Conservation (phyloP, 2,329 filamentous ascomycete species). For the Sarocladiaceae sp. region DNA sequence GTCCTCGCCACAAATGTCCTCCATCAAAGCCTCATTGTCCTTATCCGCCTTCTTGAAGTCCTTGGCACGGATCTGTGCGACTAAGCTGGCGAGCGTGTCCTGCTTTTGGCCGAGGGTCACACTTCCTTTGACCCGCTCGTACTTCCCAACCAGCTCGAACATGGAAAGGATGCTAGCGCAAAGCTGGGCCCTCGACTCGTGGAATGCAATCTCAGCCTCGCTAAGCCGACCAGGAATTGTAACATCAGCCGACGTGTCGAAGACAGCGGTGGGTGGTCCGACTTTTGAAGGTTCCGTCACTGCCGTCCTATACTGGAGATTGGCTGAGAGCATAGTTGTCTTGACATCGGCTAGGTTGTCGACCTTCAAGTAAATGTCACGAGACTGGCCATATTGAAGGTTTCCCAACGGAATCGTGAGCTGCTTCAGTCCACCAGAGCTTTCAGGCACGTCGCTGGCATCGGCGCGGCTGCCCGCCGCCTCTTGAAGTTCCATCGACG, state of each 20-base stretch:
- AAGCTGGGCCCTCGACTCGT: slow-evolving; percentile 42
- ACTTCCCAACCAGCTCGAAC: slow-evolving; percentile 29
- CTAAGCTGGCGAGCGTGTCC: slow-evolving; percentile 23
- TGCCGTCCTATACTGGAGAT: slow-evolving; percentile 24
- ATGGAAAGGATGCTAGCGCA: slow-evolving; percentile 43
- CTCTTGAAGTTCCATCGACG: slow-evolving; percentile 29
- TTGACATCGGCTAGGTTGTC: slow-evolving; percentile 16
- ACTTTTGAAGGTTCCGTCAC: not conserved
- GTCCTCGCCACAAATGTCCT: slow-evolving; percentile 38
- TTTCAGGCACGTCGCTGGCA: slow-evolving; percentile 16
- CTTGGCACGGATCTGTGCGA: slow-evolving; percentile 27
- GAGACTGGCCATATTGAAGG: slow-evolving; percentile 54
- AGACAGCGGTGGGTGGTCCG: not conserved
- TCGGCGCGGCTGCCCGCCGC: slow-evolving; percentile 33
- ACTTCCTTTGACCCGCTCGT: slow-evolving; percentile 15
- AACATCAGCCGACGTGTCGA: slow-evolving; percentile 1
- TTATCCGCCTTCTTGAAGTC: slow-evolving; percentile 31
- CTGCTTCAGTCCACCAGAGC: slow-evolving; percentile 13
- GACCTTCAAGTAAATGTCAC: slow-evolving; percentile 44
- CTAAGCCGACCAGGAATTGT: not conserved
- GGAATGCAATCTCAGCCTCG: slow-evolving; percentile 38
- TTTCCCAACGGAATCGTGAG: slow-evolving; percentile 41
- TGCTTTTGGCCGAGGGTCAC: slow-evolving; percentile 10
- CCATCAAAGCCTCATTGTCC: slow-evolving; percentile 38
- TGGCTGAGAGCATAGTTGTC: slow-evolving; percentile 23